Evolutionary conservation across 768 basidiomycete species (phyloP).

Genomic region (Trametes gibbosa): DNA sequence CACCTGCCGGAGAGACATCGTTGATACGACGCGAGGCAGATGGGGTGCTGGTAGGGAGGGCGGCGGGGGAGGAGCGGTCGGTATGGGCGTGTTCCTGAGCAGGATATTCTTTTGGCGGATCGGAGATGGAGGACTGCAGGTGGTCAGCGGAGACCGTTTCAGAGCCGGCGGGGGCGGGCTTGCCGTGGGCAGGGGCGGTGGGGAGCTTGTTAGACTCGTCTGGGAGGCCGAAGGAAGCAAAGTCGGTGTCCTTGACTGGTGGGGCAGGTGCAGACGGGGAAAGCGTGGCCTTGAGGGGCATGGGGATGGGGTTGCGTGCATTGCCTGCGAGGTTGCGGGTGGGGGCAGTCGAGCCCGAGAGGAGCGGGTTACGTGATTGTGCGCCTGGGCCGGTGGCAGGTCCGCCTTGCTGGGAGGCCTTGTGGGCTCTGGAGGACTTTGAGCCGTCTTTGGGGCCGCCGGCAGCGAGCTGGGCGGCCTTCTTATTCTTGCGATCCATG

Average conservation of each 20-base stretch:
- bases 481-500: slow-evolving; percentile 98
- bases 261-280: slow-evolving; percentile 80
- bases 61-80: slow-evolving; percentile 35
- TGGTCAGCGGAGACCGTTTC: slow-evolving; percentile 13
- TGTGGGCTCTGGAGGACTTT: slow-evolving; percentile 36
- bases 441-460: slow-evolving; percentile 35
- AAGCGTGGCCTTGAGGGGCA: slow-evolving; percentile 68
- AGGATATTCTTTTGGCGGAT: background rate
- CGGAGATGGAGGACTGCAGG: slow-evolving; percentile 16
- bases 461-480: slow-evolving; percentile 71
- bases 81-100: background rate
- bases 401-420: slow-evolving; percentile 16
- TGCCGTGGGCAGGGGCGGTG: slow-evolving; percentile 40
- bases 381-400: slow-evolving; percentile 8
- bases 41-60: slow-evolving; percentile 51
- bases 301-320: slow-evolving; percentile 59
- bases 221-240: slow-evolving; percentile 63
- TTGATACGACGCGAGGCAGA: slow-evolving; percentile 49
- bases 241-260: slow-evolving; percentile 71
- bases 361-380: slow-evolving; percentile 33
- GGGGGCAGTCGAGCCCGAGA: slow-evolving; percentile 67
- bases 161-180: slow-evolving; percentile 14
- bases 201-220: slow-evolving; percentile 55
- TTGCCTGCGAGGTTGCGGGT: slow-evolving; percentile 45
- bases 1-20: slow-evolving; percentile 40